Evolutionary conservation across 768 basidiomycete genomes (phyloP).

Genomic region (Chalciporus sphaerocephalus): DNA sequence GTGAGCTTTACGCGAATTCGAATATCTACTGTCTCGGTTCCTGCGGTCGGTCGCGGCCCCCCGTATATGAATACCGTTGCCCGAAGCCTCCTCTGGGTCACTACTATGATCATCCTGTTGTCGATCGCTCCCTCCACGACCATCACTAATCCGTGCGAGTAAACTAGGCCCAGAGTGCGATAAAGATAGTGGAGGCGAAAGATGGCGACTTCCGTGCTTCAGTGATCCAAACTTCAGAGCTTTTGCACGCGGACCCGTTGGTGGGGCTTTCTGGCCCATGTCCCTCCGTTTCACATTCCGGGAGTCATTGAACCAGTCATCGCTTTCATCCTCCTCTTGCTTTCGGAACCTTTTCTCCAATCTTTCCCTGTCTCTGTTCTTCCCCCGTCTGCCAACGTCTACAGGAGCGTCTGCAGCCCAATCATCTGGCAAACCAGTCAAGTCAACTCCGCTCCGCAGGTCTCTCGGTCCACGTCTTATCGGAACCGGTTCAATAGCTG

Average conservation of each 20-base stretch:
- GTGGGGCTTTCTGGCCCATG: conserved; percentile 12
- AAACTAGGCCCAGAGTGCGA: conserved; percentile 23
- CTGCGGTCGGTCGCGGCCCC: conserved; percentile 26
- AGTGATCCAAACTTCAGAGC: conserved; percentile 36
- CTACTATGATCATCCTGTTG: conserved; percentile 4
- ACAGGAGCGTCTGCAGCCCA: conserved; percentile 47
- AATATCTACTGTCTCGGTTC: conserved; percentile 11
- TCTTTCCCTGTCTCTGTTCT: conserved; percentile 53
- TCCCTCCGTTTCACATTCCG: conserved; percentile 30
- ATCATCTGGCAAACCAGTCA: conserved; percentile 34
- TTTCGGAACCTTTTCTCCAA: conserved; percentile 49
- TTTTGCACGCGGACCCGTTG: conserved; percentile 22
- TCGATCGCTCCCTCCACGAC: conserved; percentile 4
- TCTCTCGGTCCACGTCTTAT: conserved; percentile 40
- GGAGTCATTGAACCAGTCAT: conserved; percentile 60
- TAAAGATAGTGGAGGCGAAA: conserved; percentile 14
- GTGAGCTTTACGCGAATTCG: conserved; percentile 9
- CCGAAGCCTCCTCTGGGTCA: conserved; percentile 6
- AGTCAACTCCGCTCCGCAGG: conserved; percentile 22
- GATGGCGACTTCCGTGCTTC: conserved; percentile 26
- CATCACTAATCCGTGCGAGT: conserved; percentile 33
- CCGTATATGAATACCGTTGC: conserved; percentile 25
- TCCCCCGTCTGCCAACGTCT: conserved; percentile 64
- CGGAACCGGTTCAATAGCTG: conserved; percentile 29
- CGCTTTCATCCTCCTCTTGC: conserved; percentile 55